A percentile compares a stretch with the other conserved stretches of the same genome.
Conservation (phyloP, 2,329 filamentous ascomycete genomes). For the Coniochaeta ligniaria region DNA sequence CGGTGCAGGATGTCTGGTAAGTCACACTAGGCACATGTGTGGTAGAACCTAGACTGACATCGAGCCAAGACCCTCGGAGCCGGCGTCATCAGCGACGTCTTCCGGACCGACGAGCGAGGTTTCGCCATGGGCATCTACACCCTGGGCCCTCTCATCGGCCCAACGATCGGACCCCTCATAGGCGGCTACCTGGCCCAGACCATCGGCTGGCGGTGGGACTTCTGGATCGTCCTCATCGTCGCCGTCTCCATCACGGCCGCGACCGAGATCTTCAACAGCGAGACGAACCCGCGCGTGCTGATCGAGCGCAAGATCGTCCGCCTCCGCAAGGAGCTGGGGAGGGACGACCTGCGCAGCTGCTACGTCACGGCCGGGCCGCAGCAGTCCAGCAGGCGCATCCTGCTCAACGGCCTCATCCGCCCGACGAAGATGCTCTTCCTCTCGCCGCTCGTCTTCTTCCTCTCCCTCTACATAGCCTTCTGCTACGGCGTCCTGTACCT, state of each 20-base stretch:
- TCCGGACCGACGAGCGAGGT: slow-evolving; percentile 37
- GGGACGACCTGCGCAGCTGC: slow-evolving; percentile 36
- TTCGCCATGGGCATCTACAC: slow-evolving; percentile 43
- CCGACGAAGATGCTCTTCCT: slow-evolving; percentile 43
- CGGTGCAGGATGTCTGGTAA: slow-evolving; percentile 40
- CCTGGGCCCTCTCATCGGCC: slow-evolving; percentile 34
- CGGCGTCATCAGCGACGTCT: slow-evolving; percentile 48
- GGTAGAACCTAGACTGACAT: not conserved
- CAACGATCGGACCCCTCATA: slow-evolving; percentile 37
- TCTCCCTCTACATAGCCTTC: slow-evolving; percentile 43
- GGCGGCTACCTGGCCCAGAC: slow-evolving; percentile 41
- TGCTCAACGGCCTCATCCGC: slow-evolving; percentile 36
- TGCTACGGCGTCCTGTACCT: slow-evolving; percentile 45
- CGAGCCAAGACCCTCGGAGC: slow-evolving; percentile 37
- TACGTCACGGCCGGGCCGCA: slow-evolving; percentile 26
- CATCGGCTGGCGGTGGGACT: slow-evolving; percentile 45
- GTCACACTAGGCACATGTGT: no score
- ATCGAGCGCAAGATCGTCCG: slow-evolving; percentile 39
- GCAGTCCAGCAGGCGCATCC: slow-evolving; percentile 18
- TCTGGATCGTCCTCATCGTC: slow-evolving; percentile 45
- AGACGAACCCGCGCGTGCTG: slow-evolving; percentile 43
- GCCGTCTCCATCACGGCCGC: slow-evolving; percentile 23
- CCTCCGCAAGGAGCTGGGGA: slow-evolving; percentile 36
- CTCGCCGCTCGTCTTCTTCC: slow-evolving; percentile 37
- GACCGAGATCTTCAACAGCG: slow-evolving; percentile 33